phyloP scores from a whole-genome alignment of 2,329 filamentous ascomycete genomes.

The Hypoxylon sp. region DNA sequence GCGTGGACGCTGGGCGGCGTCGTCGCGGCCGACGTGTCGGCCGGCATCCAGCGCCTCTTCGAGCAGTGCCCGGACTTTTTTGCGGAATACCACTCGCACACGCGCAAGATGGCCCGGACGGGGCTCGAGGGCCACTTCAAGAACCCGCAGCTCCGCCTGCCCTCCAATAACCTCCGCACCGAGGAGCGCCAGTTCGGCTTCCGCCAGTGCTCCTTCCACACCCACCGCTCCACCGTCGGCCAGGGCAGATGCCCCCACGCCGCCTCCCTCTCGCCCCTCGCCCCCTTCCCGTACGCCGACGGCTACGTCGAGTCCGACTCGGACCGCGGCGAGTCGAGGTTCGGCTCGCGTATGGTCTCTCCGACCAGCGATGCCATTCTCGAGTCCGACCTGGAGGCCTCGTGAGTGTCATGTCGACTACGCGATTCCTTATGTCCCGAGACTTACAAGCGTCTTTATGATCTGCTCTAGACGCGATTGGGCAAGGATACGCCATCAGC shows the following conservation, averaged over 20 bases:
- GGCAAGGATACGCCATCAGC: too few relatives aligned
- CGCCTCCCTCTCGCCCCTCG: slow-evolving; percentile 33
- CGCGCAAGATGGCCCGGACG: slow-evolving; percentile 63
- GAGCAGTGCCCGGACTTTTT: slow-evolving; percentile 59
- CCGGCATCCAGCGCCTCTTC: slow-evolving; percentile 59
- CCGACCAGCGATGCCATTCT: slow-evolving; percentile 40
- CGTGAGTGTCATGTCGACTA: slow-evolving; percentile 11
- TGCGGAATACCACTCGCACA: slow-evolving; percentile 64
- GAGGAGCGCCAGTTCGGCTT: slow-evolving; percentile 71
- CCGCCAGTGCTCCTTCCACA: slow-evolving; percentile 71
- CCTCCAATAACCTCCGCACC: slow-evolving; percentile 66
- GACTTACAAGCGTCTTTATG: too few relatives aligned
- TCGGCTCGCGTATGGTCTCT: slow-evolving; percentile 39
- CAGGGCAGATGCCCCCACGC: slow-evolving; percentile 65
- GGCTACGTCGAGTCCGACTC: slow-evolving; percentile 48
- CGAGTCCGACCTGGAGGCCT: slow-evolving; percentile 36
- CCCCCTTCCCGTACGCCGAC: slow-evolving; percentile 45
- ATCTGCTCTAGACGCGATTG: too few relatives aligned
- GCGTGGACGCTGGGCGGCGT: slow-evolving; percentile 64
- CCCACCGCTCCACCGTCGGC: slow-evolving; percentile 65
- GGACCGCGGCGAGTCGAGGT: slow-evolving; percentile 37
- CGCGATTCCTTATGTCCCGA: not conserved
- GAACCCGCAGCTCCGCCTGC: slow-evolving; percentile 70
- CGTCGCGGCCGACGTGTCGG: slow-evolving; percentile 46
- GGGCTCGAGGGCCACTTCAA: slow-evolving; percentile 66